Evolutionary conservation across 106 monocot species (phyloP).

Genomic region (Dendrobium huoshanense): DNA sequence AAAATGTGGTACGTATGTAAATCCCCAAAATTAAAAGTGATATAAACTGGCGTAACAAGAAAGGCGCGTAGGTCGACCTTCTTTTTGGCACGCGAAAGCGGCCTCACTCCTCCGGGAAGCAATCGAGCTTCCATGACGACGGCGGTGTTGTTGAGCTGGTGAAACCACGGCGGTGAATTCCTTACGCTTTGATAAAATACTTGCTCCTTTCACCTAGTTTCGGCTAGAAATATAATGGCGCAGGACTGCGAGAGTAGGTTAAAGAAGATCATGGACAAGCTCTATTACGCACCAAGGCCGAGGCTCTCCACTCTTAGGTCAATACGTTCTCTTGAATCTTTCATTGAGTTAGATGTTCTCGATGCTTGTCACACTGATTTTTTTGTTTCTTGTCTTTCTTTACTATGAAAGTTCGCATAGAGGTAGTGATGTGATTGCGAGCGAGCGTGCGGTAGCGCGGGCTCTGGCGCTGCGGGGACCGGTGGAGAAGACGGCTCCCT

Average conservation of each 20-base stretch:
- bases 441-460: constrained; percentile 16
- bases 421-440: constrained; percentile 19
- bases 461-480: neutral
- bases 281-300: constrained; percentile 47
- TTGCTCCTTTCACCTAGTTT: neutral
- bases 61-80: too few relatives aligned
- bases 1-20: too few relatives aligned
- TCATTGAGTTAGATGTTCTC: neutral
- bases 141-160: neutral
- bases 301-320: constrained; percentile 21
- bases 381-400: neutral
- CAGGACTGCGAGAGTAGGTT: constrained; percentile 58
- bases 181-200: neutral
- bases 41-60: too few relatives aligned
- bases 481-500: constrained; percentile 24
- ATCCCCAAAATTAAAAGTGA: too few relatives aligned
- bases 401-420: neutral
- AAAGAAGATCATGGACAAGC: constrained; percentile 74
- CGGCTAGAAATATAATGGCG: constrained; percentile 13
- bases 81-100: neutral
- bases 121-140: neutral
- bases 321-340: neutral
- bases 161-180: neutral
- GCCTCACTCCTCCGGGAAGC: too few relatives aligned
- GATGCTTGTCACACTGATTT: constrained; percentile 7